Conservation (phyloP, 78 protist genomes). For the Dictyostelium discoideum region DNA sequence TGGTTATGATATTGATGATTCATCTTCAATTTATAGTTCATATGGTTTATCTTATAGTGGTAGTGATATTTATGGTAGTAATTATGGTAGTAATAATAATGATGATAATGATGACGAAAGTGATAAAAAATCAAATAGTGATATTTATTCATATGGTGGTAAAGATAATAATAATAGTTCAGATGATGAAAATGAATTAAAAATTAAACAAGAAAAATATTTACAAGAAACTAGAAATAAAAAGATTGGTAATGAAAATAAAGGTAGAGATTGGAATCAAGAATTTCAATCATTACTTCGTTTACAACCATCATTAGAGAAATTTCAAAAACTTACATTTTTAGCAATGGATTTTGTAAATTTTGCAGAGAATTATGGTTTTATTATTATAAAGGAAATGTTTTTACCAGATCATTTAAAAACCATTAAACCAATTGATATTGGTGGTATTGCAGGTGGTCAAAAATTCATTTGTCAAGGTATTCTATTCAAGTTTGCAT, state of each 20-base stretch:
- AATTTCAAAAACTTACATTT: conserved; percentile 41
- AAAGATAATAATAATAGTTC: neutral
- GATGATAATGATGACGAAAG: neutral
- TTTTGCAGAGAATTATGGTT: conserved; percentile 32
- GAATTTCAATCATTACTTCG: conserved; percentile 46
- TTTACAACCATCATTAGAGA: neutral
- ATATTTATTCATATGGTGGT: neutral
- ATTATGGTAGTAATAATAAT: neutral
- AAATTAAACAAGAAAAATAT: neutral
- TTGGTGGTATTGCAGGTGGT: conserved; percentile 84
- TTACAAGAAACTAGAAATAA: neutral
- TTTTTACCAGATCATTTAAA: conserved; percentile 31
- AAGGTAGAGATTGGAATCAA: conserved; percentile 63
- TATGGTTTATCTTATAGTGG: neutral
- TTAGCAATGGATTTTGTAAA: conserved; percentile 59
- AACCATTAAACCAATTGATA: conserved; percentile 27
- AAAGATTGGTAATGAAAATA: neutral
- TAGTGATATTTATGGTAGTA: neutral
- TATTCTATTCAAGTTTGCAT: conserved; percentile 59
- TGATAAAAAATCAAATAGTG: neutral
- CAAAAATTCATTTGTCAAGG: conserved; percentile 25
- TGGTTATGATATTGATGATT: neutral
- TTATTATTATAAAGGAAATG: conserved; percentile 40
- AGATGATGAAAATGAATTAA: neutral
- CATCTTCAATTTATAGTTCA: neutral